Percentiles rank a stretch among this genome's conserved stretches.
Evolutionary conservation across 2,329 filamentous ascomycete species (phyloP).

Genomic region (Aspergillus novofumigatus): DNA sequence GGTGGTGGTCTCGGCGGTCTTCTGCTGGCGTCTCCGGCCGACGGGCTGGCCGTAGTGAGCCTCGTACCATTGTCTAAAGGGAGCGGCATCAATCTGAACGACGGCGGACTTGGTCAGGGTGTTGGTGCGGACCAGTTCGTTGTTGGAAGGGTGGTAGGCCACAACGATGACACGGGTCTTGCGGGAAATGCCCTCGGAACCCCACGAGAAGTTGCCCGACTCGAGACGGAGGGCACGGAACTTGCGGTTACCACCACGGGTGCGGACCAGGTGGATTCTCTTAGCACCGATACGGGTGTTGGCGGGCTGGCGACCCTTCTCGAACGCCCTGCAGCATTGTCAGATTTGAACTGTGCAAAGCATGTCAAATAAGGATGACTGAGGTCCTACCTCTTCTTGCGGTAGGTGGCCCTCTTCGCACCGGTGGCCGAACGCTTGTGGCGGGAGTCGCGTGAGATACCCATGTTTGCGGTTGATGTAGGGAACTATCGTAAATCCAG

Average conservation of each 20-base stretch:
- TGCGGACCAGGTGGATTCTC: constrained; percentile 95
- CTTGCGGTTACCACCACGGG: constrained; percentile 98
- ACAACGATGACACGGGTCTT: constrained; percentile 99
- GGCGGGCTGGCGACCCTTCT: constrained; percentile 98
- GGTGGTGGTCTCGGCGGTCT: constrained; percentile 50
- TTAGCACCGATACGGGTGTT: constrained; percentile 98
- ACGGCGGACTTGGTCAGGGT: constrained; percentile 98
- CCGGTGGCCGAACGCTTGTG: constrained; percentile 99
- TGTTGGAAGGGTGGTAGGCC: constrained; percentile 99
- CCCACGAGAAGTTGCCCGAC: constrained; percentile 99
- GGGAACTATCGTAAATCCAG: constrained; percentile 33
- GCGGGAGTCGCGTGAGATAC: constrained; percentile 99
- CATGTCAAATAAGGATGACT: too few species aligned
- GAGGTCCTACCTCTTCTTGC: constrained; percentile 54
- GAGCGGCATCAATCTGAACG: constrained; percentile 96
- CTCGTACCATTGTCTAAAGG: constrained; percentile 99
- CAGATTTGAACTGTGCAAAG: too few species aligned
- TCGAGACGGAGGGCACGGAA: constrained; percentile 99
- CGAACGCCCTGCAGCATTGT: constrained; percentile 84
- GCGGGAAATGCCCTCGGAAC: constrained; percentile 94
- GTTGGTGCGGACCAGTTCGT: constrained; percentile 99
- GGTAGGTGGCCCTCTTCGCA: constrained; percentile 93
- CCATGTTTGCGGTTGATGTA: constrained; percentile 78
- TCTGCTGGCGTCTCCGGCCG: constrained; percentile 87
- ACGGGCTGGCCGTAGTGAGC: constrained; percentile 93